phyloP scores from a whole-genome alignment of 208 protist genomes.

The Ichthyophonus hoferi region DNA sequence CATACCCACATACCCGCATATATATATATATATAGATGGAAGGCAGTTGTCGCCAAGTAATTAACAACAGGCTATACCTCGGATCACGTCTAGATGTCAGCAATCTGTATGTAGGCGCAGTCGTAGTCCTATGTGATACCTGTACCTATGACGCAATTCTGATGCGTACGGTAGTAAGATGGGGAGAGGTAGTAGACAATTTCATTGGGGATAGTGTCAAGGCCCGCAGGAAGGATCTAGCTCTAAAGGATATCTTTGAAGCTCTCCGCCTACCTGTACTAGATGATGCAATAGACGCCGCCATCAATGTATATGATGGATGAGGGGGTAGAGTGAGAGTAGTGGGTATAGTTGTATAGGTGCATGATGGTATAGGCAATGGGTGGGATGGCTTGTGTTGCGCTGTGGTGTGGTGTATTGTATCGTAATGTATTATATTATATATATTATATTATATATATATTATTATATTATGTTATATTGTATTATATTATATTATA shows the following conservation, averaged over 20 bases:
- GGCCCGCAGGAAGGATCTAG: not conserved
- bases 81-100: not conserved
- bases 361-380: too few species aligned
- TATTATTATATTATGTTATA: too few species aligned
- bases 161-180: not conserved
- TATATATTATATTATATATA: too few species aligned
- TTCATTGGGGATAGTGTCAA: not conserved
- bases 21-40: not conserved
- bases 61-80: not conserved
- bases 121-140: not conserved
- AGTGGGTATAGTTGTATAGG: too few species aligned
- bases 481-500: too few species aligned
- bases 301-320: not conserved
- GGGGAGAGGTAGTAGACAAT: not conserved
- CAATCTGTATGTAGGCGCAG: not conserved
- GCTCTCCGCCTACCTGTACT: not conserved
- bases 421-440: too few species aligned
- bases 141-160: not conserved
- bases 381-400: too few species aligned
- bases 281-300: not conserved
- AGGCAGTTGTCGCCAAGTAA: not conserved
- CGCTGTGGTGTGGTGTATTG: too few species aligned
- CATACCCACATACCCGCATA: too few species aligned
- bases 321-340: too few species aligned
- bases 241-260: not conserved